A percentile compares a stretch with the other conserved stretches of the same genome.
phyloP scores from a whole-genome alignment of 306 rosid species.

The Abrus precatorius region DNA sequence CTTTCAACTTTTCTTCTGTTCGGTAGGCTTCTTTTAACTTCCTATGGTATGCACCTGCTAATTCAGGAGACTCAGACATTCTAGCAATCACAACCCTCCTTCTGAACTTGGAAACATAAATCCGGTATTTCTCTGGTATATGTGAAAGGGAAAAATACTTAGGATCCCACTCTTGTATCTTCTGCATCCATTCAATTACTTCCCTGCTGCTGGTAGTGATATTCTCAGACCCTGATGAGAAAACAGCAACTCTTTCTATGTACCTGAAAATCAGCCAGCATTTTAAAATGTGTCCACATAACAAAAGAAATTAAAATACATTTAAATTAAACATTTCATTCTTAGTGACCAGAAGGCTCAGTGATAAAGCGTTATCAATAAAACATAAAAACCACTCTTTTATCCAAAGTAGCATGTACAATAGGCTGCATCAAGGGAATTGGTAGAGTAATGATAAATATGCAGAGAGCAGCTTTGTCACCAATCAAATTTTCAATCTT shows the following conservation, averaged over 20 bases:
- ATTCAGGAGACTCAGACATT: slow-evolving; percentile 86
- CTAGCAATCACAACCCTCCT: slow-evolving; percentile 86
- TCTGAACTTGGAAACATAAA: slow-evolving; percentile 73
- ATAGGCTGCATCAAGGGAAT: slow-evolving; percentile 33
- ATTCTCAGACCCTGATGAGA: slow-evolving; percentile 68
- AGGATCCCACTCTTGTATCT: slow-evolving; percentile 90
- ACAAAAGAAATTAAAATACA: slow-evolving; percentile 12
- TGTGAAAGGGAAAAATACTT: slow-evolving; percentile 77
- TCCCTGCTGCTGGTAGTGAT: slow-evolving; percentile 60
- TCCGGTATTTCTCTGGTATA: slow-evolving; percentile 74
- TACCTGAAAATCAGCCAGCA: slow-evolving; percentile 67
- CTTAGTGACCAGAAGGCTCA: not conserved
- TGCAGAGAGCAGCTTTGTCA: not conserved
- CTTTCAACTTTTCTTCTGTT: slow-evolving; percentile 82
- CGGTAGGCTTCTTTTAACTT: slow-evolving; percentile 86
- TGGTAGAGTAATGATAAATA: slow-evolving; percentile 26
- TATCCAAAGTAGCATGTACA: slow-evolving; percentile 19
- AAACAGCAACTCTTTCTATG: slow-evolving; percentile 84
- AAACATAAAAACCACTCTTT: not conserved
- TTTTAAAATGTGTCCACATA: slow-evolving; percentile 12
- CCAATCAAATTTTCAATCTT: not conserved
- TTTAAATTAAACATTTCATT: slow-evolving; percentile 29
- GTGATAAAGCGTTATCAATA: slow-evolving; percentile 20
- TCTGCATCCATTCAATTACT: slow-evolving; percentile 90
- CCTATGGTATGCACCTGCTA: slow-evolving; percentile 82